These are phyloP conservation scores for Naganishia onofrii DNA, from an alignment of 768 basidiomycete species.

Conservation along the genomic window DNA sequence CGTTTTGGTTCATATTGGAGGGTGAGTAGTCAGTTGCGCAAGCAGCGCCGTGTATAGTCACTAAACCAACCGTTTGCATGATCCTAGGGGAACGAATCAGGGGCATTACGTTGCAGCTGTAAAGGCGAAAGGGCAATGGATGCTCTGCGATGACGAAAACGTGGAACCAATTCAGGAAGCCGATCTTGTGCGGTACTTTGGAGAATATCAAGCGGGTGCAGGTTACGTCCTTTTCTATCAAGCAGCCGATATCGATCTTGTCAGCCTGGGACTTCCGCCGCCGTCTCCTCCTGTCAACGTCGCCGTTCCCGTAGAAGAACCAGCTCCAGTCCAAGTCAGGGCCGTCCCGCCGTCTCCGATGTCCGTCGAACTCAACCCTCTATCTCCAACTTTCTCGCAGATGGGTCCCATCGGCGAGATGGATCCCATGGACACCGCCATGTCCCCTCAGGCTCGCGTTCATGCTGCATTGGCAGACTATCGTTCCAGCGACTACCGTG, in stretches of 20 bases:
- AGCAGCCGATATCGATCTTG: slow-evolving; percentile 76
- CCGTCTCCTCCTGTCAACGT: slow-evolving; percentile 15
- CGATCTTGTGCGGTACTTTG: slow-evolving; percentile 91
- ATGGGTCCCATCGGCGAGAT: slow-evolving; percentile 17
- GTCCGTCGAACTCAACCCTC: slow-evolving; percentile 7
- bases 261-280: slow-evolving; percentile 63
- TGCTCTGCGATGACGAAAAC: slow-evolving; percentile 92
- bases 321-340: neutral
- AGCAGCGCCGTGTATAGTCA: slow-evolving; percentile 31
- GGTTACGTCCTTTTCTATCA: slow-evolving; percentile 98
- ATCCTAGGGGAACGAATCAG: slow-evolving; percentile 85
- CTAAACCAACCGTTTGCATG: slow-evolving; percentile 26
- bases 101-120: slow-evolving; percentile 97
- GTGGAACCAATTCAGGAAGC: slow-evolving; percentile 81
- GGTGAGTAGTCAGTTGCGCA: slow-evolving; percentile 59
- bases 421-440: slow-evolving; percentile 25
- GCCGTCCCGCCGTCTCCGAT: neutral
- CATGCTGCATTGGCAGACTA: slow-evolving; percentile 19
- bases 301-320: neutral
- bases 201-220: slow-evolving; percentile 72
- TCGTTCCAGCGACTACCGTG: neutral
- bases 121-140: slow-evolving; percentile 77
- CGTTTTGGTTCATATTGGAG: slow-evolving; percentile 98
- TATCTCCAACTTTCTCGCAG: slow-evolving; percentile 22
- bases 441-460: slow-evolving; percentile 23